Evolutionary conservation across 2,329 filamentous ascomycete genomes (phyloP).

Genomic region (Pseudopyrenochaeta lycopersici): DNA sequence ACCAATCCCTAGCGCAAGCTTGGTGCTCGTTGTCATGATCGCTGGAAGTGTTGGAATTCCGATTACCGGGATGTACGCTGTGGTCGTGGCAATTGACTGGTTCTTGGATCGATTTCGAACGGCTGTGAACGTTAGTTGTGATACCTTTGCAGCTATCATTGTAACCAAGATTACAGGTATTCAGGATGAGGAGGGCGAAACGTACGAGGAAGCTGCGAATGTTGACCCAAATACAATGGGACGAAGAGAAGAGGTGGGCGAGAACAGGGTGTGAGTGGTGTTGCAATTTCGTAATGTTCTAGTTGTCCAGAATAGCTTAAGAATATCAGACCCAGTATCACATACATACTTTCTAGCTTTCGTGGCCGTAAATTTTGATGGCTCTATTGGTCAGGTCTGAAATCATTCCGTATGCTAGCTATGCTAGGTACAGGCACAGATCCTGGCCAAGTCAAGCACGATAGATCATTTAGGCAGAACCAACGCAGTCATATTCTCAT

Average conservation of each 20-base stretch:
- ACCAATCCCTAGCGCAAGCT: constrained; percentile 62
- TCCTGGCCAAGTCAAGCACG: no score
- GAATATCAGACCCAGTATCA: no score
- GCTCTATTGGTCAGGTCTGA: no score
- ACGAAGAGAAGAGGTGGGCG: background rate
- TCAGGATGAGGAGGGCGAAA: constrained; percentile 37
- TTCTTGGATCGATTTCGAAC: constrained; percentile 66
- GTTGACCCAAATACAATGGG: constrained; percentile 16
- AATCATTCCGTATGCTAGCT: no score
- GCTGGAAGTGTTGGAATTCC: constrained; percentile 56
- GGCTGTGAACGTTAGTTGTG: constrained; percentile 61
- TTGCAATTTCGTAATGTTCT: background rate
- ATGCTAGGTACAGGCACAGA: no score
- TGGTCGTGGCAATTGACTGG: constrained; percentile 65
- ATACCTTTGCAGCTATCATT: constrained; percentile 56
- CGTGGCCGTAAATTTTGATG: no score
- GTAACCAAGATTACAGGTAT: constrained; percentile 53
- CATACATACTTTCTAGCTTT: no score
- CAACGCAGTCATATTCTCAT: no score
- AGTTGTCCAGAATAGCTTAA: no score
- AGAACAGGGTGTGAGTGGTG: constrained; percentile 7
- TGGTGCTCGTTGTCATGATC: constrained; percentile 64
- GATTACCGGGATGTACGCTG: constrained; percentile 61
- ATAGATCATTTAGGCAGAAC: no score
- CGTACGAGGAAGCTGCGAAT: constrained; percentile 16